Evolutionary conservation across 495 filamentous ascomycete genomes (phyloP).

Genomic region (Penicillium cosmopolitanum): DNA sequence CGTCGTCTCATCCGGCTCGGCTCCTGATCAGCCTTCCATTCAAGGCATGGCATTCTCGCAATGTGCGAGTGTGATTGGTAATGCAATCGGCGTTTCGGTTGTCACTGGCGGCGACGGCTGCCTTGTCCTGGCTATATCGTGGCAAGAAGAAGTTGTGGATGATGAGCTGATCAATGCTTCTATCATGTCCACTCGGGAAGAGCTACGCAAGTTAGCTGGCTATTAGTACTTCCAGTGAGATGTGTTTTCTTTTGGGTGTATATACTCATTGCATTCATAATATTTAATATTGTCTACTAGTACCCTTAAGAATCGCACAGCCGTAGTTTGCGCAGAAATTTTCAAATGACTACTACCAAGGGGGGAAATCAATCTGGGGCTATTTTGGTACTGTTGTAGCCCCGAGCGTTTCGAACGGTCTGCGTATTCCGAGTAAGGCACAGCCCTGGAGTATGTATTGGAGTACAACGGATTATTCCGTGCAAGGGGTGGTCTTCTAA

Average conservation of each 20-base stretch:
- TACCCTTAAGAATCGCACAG: too few relatives aligned
- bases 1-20: constrained; percentile 27
- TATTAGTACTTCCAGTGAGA: background rate
- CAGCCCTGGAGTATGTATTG: too few relatives aligned
- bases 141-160: constrained; percentile 45
- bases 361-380: too few relatives aligned
- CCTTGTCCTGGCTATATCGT: constrained; percentile 38
- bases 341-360: too few relatives aligned
- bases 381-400: too few relatives aligned
- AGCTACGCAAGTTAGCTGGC: constrained; percentile 19
- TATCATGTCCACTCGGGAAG: constrained; percentile 26
- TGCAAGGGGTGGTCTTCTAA: too few relatives aligned
- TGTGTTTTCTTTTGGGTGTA: background rate
- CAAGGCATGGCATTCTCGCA: constrained; percentile 49
- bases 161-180: constrained; percentile 24
- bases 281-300: background rate
- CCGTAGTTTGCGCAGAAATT: too few relatives aligned
- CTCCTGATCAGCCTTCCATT: constrained; percentile 30
- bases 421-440: too few relatives aligned
- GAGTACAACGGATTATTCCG: too few relatives aligned
- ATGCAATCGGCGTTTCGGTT: constrained; percentile 41
- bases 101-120: constrained; percentile 45
- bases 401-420: too few relatives aligned
- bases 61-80: constrained; percentile 45
- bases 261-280: background rate